Conservation (phyloP, 192 early-diverging fungal species). For the Phlyctochytrium planicorne region DNA sequence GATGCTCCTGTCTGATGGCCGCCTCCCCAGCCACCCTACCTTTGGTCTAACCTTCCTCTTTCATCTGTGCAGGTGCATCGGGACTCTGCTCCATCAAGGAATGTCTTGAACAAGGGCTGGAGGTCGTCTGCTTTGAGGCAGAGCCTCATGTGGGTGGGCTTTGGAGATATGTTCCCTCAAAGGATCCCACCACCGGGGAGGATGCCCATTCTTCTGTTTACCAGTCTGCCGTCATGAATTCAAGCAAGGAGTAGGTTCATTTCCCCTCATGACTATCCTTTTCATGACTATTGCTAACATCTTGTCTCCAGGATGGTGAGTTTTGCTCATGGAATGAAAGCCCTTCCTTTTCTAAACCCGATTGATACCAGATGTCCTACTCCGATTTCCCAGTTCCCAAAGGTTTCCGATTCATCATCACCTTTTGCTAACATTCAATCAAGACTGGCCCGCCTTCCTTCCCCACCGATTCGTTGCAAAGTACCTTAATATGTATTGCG, state of each 20-base stretch:
- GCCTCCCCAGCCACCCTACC: too few relatives aligned
- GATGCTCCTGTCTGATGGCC: background rate
- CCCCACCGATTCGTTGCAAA: slow-evolving; percentile 45
- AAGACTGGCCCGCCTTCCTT: slow-evolving; percentile 58
- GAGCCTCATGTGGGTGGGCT: slow-evolving; percentile 50
- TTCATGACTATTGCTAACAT: background rate
- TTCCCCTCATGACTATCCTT: background rate
- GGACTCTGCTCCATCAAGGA: slow-evolving; percentile 56
- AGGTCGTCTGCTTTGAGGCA: slow-evolving; percentile 57
- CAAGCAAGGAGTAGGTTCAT: slow-evolving; percentile 45
- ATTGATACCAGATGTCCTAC: slow-evolving; percentile 33
- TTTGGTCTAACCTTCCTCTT: background rate
- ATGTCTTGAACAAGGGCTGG: slow-evolving; percentile 51
- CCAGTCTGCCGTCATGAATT: slow-evolving; percentile 56
- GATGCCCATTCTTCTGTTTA: slow-evolving; percentile 56
- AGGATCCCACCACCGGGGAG: slow-evolving; percentile 29
- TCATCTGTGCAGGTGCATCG: slow-evolving; percentile 41
- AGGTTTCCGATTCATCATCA: background rate
- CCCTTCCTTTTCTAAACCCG: background rate
- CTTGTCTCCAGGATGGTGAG: slow-evolving; percentile 18
- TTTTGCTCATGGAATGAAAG: background rate
- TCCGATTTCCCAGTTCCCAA: slow-evolving; percentile 61
- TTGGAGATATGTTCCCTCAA: slow-evolving; percentile 51
- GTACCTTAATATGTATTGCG: slow-evolving; percentile 54
- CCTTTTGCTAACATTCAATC: too few relatives aligned